Conservation (phyloP, 306 rosid species). For the Sicyos baderoa region DNA sequence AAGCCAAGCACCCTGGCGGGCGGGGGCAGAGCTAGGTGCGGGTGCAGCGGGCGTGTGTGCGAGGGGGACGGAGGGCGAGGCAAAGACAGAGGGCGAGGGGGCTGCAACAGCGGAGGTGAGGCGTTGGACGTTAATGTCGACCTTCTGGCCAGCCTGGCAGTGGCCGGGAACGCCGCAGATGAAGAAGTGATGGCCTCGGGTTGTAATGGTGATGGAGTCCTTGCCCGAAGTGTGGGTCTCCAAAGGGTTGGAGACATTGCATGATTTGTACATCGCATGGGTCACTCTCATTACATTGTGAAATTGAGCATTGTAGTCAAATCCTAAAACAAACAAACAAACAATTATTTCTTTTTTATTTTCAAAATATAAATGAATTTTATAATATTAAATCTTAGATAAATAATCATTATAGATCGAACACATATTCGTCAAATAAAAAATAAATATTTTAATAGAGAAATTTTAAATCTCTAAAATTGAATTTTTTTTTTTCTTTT, state of each 20-base stretch:
- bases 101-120: background rate
- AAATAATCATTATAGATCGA: too few relatives aligned
- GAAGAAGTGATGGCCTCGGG: slow-evolving; percentile 69
- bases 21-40: background rate
- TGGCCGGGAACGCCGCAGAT: slow-evolving; percentile 89
- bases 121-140: slow-evolving; percentile 30
- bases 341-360: too few relatives aligned
- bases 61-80: slow-evolving; percentile 28
- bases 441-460: background rate
- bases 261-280: slow-evolving; percentile 63
- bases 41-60: background rate
- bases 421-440: too few relatives aligned
- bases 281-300: slow-evolving; percentile 84
- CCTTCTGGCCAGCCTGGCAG: slow-evolving; percentile 36
- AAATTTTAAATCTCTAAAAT: too few relatives aligned
- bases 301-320: slow-evolving; percentile 52
- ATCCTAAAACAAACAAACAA: slow-evolving; percentile 30
- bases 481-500: background rate
- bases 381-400: too few relatives aligned
- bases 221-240: slow-evolving; percentile 64
- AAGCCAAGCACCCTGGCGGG: background rate
- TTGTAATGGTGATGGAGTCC: slow-evolving; percentile 47
- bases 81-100: slow-evolving; percentile 25
- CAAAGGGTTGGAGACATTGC: slow-evolving; percentile 57
- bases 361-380: too few relatives aligned